These are phyloP conservation scores for Aspergillus texensis DNA, from an alignment of 2,329 filamentous ascomycete species.

Conservation along the genomic window DNA sequence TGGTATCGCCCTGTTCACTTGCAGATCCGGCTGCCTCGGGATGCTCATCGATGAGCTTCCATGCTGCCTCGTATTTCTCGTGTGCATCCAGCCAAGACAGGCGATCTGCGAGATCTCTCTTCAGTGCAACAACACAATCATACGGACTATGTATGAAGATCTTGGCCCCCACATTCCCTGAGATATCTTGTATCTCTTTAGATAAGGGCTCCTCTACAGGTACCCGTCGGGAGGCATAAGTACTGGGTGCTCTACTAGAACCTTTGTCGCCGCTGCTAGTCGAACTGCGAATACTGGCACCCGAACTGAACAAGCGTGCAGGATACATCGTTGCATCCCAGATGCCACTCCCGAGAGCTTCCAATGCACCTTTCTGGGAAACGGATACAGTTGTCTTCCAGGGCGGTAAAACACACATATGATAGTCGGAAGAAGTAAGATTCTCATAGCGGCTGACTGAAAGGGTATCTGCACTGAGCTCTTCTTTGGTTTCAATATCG, in stretches of 20 bases:
- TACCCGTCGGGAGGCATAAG: conserved; percentile 57
- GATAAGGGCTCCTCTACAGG: conserved; percentile 41
- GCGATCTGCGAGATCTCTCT: conserved; percentile 83
- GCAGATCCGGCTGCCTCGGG: conserved; percentile 65
- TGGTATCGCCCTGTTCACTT: conserved; percentile 39
- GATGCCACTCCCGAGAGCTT: conserved; percentile 72
- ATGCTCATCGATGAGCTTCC: conserved; percentile 85
- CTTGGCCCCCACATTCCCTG: conserved; percentile 64
- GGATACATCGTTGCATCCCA: conserved; percentile 92
- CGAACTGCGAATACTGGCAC: conserved; percentile 71
- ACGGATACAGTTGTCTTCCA: conserved; percentile 67
- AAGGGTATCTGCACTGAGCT: conserved; percentile 84
- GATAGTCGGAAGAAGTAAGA: conserved; percentile 86
- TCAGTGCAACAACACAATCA: conserved; percentile 90
- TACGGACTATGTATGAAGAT: conserved; percentile 97
- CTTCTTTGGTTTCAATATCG: conserved; percentile 77
- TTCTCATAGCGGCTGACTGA: conserved; percentile 84
- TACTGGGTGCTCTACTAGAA: conserved; percentile 55
- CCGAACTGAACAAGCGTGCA: conserved; percentile 81
- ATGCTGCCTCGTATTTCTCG: conserved; percentile 79
- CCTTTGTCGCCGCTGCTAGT: conserved; percentile 58
- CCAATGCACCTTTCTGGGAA: conserved; percentile 72
- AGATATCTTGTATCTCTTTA: conserved; percentile 52
- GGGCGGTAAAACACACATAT: conserved; percentile 80
- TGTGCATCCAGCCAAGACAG: conserved; percentile 82